Percentiles rank a stretch among this genome's conserved stretches.
Conservation (phyloP, 441 rosid species). For the Erodium chrysanthum region DNA sequence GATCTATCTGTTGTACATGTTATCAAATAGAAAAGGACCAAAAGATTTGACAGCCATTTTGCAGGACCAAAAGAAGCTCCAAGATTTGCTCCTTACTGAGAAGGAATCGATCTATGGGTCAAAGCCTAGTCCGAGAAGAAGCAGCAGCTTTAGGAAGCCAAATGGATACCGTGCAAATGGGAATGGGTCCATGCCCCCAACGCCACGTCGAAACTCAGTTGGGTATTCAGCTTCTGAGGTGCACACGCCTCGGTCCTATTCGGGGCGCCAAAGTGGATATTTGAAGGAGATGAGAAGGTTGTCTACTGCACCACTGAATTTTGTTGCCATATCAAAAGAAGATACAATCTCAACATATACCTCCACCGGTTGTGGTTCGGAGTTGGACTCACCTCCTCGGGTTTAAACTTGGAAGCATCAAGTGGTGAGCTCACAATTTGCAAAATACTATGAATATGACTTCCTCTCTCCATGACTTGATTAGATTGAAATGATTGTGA, state of each 20-base stretch:
- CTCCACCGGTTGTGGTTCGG: conserved; percentile 70
- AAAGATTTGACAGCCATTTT: conserved; percentile 9
- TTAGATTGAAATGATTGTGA: not conserved
- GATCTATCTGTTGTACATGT: not conserved
- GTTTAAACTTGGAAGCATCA: conserved; percentile 21
- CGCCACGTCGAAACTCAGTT: conserved; percentile 68
- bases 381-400: conserved; percentile 75
- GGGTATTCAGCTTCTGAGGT: conserved; percentile 55
- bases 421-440: conserved; percentile 24
- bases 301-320: conserved; percentile 73
- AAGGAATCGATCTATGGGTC: conserved; percentile 92
- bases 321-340: conserved; percentile 71
- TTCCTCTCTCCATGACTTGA: not conserved
- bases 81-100: conserved; percentile 69
- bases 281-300: conserved; percentile 80
- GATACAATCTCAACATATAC: conserved; percentile 79
- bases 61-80: conserved; percentile 96
- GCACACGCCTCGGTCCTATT: conserved; percentile 63
- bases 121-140: conserved; percentile 81
- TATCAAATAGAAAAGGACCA: conserved; percentile 1
- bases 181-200: conserved; percentile 78
- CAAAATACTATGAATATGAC: no score
- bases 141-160: conserved; percentile 68
- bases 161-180: conserved; percentile 65
- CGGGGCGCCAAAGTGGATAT: conserved; percentile 82